phyloP scores from a whole-genome alignment of 192 early-diverging fungal species.

The Radiomyces spectabilis region DNA sequence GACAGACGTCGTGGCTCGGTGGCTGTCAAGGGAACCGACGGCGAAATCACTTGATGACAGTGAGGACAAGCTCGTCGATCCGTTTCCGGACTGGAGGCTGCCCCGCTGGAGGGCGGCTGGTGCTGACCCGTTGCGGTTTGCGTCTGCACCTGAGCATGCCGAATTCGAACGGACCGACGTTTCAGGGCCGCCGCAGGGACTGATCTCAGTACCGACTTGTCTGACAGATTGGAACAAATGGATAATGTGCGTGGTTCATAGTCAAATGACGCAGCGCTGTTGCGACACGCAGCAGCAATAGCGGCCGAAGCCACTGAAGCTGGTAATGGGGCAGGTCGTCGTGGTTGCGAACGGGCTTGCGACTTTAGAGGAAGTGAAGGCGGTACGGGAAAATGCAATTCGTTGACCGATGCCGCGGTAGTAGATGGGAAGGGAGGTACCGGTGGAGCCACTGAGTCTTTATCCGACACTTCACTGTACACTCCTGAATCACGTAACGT shows the following conservation, averaged over 20 bases:
- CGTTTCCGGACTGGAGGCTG: no score
- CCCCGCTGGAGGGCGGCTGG: no score
- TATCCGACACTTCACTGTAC: constrained; percentile 7
- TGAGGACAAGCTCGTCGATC: constrained; percentile 4
- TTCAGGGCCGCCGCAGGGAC: constrained; percentile 4
- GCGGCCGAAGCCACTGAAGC: neutral
- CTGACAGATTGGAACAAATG: no score
- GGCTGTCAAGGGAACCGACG: neutral
- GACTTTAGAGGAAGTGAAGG: neutral
- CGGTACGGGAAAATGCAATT: no score
- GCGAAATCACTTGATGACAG: constrained; percentile 1
- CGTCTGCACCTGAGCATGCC: constrained; percentile 19
- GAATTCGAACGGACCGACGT: constrained; percentile 7
- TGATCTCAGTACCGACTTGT: no score
- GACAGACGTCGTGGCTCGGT: neutral
- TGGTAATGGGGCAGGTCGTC: neutral
- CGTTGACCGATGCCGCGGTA: no score
- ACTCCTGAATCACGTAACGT: constrained; percentile 14
- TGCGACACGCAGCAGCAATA: no score
- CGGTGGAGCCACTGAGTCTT: neutral
- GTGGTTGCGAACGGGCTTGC: neutral
- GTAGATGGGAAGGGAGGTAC: no score
- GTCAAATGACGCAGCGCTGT: no score
- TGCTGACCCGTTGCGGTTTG: neutral
- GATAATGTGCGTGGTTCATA: no score